These are phyloP conservation scores for Agaricus bisporus DNA, from an alignment of 768 basidiomycete genomes.

Conservation along the genomic window DNA sequence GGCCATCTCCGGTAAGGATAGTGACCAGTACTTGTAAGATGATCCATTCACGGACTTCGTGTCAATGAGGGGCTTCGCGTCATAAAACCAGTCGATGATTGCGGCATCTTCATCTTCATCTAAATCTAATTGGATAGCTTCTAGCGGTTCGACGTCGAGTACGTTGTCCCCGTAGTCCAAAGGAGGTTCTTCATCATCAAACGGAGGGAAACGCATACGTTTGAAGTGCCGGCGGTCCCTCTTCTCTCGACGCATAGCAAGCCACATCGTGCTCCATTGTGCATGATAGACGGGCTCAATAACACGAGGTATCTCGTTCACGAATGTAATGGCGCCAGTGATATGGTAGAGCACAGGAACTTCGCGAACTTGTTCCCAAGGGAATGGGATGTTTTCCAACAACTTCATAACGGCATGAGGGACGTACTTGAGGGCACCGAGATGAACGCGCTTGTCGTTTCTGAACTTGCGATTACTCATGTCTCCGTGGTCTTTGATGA, in stretches of 20 bases:
- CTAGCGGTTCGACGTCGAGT: slow-evolving; percentile 94
- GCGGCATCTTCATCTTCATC: slow-evolving; percentile 89
- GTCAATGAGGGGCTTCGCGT: slow-evolving; percentile 90
- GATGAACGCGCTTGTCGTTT: slow-evolving; percentile 98
- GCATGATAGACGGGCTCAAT: slow-evolving; percentile 98
- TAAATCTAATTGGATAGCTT: slow-evolving; percentile 95
- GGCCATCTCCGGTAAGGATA: slow-evolving; percentile 92
- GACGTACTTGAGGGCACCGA: slow-evolving; percentile 97
- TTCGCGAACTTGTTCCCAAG: slow-evolving; percentile 99
- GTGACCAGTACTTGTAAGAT: slow-evolving; percentile 89
- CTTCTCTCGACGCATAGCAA: slow-evolving; percentile 98
- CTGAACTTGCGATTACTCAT: slow-evolving; percentile 99
- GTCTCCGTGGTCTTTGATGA: slow-evolving; percentile 99
- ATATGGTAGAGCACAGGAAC: slow-evolving; percentile 98
- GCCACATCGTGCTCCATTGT: slow-evolving; percentile 99
- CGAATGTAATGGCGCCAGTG: slow-evolving; percentile 98
- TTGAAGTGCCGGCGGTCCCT: slow-evolving; percentile 98
- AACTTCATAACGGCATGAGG: slow-evolving; percentile 99
- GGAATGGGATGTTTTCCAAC: slow-evolving; percentile 95
- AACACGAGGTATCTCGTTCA: slow-evolving; percentile 95
- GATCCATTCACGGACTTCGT: slow-evolving; percentile 87
- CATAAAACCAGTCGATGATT: slow-evolving; percentile 98
- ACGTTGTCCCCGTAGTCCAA: slow-evolving; percentile 99
- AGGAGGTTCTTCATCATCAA: slow-evolving; percentile 98
- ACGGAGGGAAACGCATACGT: slow-evolving; percentile 98